Evolutionary conservation across 208 protist species (phyloP).

Genomic region (Strigomonas oncopelti): DNA sequence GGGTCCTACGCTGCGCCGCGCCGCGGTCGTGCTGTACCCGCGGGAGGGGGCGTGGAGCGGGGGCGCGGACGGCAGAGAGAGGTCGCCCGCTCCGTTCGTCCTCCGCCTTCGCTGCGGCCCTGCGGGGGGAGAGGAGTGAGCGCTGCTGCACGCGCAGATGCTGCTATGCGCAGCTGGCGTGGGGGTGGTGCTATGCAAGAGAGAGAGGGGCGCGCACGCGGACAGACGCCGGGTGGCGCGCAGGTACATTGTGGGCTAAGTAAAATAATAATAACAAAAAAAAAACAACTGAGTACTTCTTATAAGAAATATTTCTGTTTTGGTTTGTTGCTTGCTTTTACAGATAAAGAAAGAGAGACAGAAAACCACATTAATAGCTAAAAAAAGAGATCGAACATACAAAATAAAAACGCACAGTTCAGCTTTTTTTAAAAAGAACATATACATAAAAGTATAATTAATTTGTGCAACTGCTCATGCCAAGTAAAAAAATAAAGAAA

Average conservation of each 20-base stretch:
- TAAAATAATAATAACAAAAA: neutral
- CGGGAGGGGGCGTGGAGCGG: neutral
- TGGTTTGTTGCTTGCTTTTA: neutral
- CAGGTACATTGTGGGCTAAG: neutral
- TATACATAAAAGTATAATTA: slow-evolving; percentile 11
- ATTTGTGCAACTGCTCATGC: neutral
- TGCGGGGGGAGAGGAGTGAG: too few relatives aligned
- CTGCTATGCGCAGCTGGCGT: too few relatives aligned
- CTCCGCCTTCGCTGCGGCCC: too few relatives aligned
- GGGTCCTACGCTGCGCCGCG: neutral
- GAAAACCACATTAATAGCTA: slow-evolving; percentile 16
- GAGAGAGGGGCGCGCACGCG: neutral
- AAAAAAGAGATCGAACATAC: slow-evolving; percentile 15
- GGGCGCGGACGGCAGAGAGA: too few relatives aligned
- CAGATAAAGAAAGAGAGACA: slow-evolving; percentile 16
- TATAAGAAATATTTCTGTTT: too few relatives aligned
- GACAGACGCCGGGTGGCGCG: neutral
- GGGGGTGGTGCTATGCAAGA: too few relatives aligned
- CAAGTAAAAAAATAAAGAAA: slow-evolving; percentile 8
- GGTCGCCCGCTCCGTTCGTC: too few relatives aligned
- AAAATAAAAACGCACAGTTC: slow-evolving; percentile 15
- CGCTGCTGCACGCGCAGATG: too few relatives aligned
- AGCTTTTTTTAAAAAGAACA: slow-evolving; percentile 16
- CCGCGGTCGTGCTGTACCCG: neutral
- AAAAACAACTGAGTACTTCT: too few relatives aligned